phyloP scores from a whole-genome alignment of 768 basidiomycete species.

The Galerina marginata region DNA sequence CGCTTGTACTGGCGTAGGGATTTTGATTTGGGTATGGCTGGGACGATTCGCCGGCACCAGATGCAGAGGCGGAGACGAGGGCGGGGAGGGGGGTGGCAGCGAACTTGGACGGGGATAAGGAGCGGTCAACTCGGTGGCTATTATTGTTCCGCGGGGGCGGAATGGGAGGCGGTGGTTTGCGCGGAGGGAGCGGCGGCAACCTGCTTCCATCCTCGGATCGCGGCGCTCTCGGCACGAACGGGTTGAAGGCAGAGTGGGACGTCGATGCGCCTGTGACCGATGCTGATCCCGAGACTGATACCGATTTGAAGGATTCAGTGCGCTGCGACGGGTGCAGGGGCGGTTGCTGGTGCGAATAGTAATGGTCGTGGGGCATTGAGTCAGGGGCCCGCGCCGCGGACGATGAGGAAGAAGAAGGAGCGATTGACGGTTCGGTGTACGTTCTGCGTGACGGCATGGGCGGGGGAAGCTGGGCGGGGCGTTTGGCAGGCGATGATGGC shows the following conservation, averaged over 20 bases:
- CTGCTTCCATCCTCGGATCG: constrained; percentile 21
- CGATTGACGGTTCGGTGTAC: constrained; percentile 1
- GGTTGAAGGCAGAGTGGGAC: constrained; percentile 39
- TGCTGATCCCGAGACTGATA: background rate
- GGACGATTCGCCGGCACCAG: too few relatives aligned
- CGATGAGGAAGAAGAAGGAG: constrained; percentile 13
- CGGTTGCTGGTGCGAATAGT: constrained; percentile 26
- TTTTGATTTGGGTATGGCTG: too few relatives aligned
- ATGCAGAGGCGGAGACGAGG: too few relatives aligned
- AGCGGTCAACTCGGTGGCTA: background rate
- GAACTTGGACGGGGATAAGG: too few relatives aligned
- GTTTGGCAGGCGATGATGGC: constrained; percentile 30
- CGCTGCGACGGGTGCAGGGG: constrained; percentile 34
- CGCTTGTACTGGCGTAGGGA: constrained; percentile 33
- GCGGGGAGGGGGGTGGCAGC: too few relatives aligned
- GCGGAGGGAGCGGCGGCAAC: constrained; percentile 58
- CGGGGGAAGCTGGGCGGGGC: constrained; percentile 20
- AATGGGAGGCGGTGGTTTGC: constrained; percentile 45
- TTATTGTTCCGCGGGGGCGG: constrained; percentile 16
- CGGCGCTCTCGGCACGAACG: constrained; percentile 34
- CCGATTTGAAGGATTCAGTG: constrained; percentile 23
- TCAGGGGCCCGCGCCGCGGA: background rate
- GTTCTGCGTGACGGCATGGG: constrained; percentile 21
- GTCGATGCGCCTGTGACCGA: background rate
- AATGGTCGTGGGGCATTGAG: constrained; percentile 15